Evolutionary conservation across 768 basidiomycete genomes (phyloP), one percentile per base, ranked within the genome.

Genomic region (Pulveroboletus ravenelii): DNA sequence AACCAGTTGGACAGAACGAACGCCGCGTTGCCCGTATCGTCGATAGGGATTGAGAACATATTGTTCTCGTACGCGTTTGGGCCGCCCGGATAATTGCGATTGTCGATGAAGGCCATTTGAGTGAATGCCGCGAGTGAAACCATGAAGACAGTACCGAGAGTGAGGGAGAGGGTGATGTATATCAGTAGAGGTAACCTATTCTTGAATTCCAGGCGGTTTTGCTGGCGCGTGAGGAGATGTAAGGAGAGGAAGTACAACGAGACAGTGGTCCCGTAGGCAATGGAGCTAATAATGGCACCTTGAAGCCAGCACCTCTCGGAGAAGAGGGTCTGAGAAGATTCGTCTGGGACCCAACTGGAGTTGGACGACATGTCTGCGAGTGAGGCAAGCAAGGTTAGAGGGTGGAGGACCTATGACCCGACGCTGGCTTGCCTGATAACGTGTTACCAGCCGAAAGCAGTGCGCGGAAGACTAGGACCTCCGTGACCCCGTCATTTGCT

Each of bases 1-100:
- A 61, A 35, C 51, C 56, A 60, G 30, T 48, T 55, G 30, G 52
- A 44, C 8, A 54, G 18, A 14, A 43, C 49, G n/a, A 54, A 51
- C 7, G 37, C 41, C 0, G 1, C 52, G 10, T 59, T 63, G 3
- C 57, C 59, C 8, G 32, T 5, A 10, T 50, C 15, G 18, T 56
- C 54, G 5, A 61, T 25, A n/a, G 63, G 64, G 14, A 58, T 53
- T 5, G 54, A 54, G 47, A 57, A 70, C 46, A 51, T 50, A 1
- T 45, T 17, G 6, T 52, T 45, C 25, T 58, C 59, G 36, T 48
- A 71, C 12, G 51, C 58, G 9, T 39, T 59, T 6, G 70, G 69
- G 15, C 70, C 70, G 2, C 67, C 67, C 0, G 64, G 64, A 29
- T 59, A 70, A 41, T 68, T 56, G 5, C 70, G 61, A 39, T 62